Conservation (phyloP, 2,329 filamentous ascomycete species). For the Macrophomina pseudophaseolina region DNA sequence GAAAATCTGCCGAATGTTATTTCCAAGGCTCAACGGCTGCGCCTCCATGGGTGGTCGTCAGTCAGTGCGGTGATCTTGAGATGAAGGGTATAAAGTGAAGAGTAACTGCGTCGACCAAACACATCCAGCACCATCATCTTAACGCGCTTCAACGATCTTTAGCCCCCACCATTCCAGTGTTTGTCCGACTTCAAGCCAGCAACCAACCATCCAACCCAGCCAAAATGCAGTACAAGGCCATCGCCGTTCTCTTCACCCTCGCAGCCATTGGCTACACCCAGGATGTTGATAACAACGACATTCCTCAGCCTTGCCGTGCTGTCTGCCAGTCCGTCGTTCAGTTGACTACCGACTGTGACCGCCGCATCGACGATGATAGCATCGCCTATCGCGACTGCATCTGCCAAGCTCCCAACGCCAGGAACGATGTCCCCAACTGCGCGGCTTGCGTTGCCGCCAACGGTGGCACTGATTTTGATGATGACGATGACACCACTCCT, state of each 20-base stretch:
- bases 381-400: constrained; percentile 35
- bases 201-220: not conserved
- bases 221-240: constrained; percentile 15
- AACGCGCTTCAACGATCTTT: not conserved
- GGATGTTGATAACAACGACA: constrained; percentile 38
- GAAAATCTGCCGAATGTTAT: not conserved
- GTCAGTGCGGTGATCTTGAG: not conserved
- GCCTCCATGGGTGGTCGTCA: constrained; percentile 11
- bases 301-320: constrained; percentile 38
- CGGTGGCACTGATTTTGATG: constrained; percentile 29
- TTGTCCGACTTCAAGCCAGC: not conserved
- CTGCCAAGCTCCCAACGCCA: constrained; percentile 36
- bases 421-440: constrained; percentile 37
- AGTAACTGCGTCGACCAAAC: not conserved
- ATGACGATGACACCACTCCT: constrained; percentile 28
- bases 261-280: not conserved
- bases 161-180: not conserved
- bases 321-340: constrained; percentile 36
- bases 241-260: constrained; percentile 17
- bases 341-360: constrained; percentile 33
- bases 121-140: not conserved
- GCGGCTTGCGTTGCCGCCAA: constrained; percentile 36
- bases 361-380: constrained; percentile 7
- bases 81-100: constrained; percentile 6
- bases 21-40: constrained; percentile 3